These are phyloP conservation scores for Aspergillus saccharolyticus DNA, from an alignment of 495 filamentous ascomycete genomes.

Conservation along the genomic window DNA sequence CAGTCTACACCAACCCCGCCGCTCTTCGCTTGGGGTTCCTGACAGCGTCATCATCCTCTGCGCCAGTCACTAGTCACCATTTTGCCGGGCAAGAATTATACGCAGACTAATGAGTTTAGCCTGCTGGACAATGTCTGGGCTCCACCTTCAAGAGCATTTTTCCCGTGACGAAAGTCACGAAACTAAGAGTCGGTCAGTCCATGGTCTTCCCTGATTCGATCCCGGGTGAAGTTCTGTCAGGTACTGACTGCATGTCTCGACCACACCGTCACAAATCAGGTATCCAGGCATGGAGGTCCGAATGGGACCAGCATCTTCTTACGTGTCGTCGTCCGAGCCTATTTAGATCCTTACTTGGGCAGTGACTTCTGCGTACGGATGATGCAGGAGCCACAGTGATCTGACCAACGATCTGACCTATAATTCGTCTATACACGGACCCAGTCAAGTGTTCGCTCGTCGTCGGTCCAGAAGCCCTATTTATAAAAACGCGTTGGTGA, in stretches of 20 bases:
- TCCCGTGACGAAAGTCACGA: neutral
- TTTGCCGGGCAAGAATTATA: neutral
- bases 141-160: neutral
- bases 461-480: neutral
- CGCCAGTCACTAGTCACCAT: neutral
- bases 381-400: neutral
- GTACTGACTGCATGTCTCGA: constrained; percentile 1
- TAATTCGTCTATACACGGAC: neutral
- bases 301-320: neutral
- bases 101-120: neutral
- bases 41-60: constrained; percentile 5
- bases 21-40: constrained; percentile 3
- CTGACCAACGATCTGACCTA: neutral
- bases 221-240: neutral
- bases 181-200: neutral
- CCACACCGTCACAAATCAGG: neutral
- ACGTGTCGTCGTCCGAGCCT: neutral
- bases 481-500: constrained; percentile 1
- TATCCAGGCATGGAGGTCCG: neutral
- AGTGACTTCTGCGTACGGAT: neutral
- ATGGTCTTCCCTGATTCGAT: constrained; percentile 3
- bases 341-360: neutral
- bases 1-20: neutral
- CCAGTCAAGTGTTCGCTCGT: neutral
- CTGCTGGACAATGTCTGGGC: neutral